Percentiles rank a stretch among this genome's conserved stretches.
These are phyloP conservation scores for Polytrichum commune DNA, from an alignment of 225 moss, liverwort and hornwort genomes.

Conservation along the genomic window DNA sequence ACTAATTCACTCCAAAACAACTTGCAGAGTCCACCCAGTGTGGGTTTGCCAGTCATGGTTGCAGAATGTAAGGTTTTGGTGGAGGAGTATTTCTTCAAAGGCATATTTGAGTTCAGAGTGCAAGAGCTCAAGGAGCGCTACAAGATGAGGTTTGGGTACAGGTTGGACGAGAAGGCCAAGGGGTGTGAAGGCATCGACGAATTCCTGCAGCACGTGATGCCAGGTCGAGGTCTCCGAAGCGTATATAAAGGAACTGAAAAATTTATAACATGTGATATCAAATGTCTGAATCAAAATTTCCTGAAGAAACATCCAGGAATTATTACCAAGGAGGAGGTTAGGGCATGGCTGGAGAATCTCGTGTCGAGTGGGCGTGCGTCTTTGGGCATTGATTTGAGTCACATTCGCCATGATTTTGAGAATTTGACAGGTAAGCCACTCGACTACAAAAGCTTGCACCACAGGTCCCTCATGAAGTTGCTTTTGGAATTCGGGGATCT, in stretches of 20 bases:
- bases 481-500: constrained; percentile 32
- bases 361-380: constrained; percentile 31
- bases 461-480: constrained; percentile 14
- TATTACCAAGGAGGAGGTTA: constrained; percentile 41
- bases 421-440: constrained; percentile 30
- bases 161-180: constrained; percentile 7
- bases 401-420: constrained; percentile 30
- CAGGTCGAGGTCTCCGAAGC: constrained; percentile 20
- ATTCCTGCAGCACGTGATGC: constrained; percentile 29
- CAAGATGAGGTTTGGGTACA: constrained; percentile 18
- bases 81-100: constrained; percentile 24
- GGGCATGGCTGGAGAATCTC: constrained; percentile 36
- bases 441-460: constrained; percentile 28
- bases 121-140: constrained; percentile 17
- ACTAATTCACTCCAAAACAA: too few species aligned
- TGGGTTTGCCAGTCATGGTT: not conserved
- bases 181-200: constrained; percentile 22
- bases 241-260: not conserved
- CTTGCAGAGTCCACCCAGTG: not conserved
- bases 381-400: constrained; percentile 30
- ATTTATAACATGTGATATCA: constrained; percentile 23
- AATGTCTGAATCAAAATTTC: constrained; percentile 1
- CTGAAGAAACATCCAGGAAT: not conserved
- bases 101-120: constrained; percentile 22
- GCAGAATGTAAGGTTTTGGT: constrained; percentile 24